Base-by-base conservation (phyloP, 805 yeast genomes). In the Wickerhamiella dianesei region DNA sequence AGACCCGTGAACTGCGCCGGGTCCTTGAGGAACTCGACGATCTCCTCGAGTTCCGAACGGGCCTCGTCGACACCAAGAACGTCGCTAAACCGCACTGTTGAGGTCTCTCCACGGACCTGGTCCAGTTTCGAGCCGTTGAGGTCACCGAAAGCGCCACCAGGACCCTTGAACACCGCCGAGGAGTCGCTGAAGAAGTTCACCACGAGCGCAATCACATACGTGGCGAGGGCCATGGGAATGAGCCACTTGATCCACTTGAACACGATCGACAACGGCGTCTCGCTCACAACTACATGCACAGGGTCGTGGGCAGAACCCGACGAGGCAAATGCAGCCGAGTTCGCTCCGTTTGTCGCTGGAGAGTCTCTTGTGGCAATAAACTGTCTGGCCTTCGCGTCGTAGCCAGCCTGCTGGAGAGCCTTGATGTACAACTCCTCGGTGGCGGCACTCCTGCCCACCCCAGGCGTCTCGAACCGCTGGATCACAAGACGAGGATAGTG, bases 21-120 rank as follows among this genome's bases (percentile, higher is more conserved):
- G 63, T 92, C 97, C 61, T 87, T 87, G 59, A 92, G 74, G 60
- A 92, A 92, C 50, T 89, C 96, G n/a, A 92, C 99, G 58, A 94
- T 84, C 65, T 92, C 99, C 65, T 92, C 96, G 53, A 92, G 73
- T 67, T 92, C 98, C 5, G 94, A 85, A 59, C 96, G 79, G 3
- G 99, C 98, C 69, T 92, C 99, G 65, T 94, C 99, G 51, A 89
- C 94, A 48, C 99, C 99, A 59, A 88, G 81, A 35, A 94, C 97
- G 63, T 92, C 99, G 41, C 79, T 76, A 64, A 92, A 92, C 61
- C 79, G 80, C 37, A 88, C 96, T 37, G 82, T 82, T 4, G 89
- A 82, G 62, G 85, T 76, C 45, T 84, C 87, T 56, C 87, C 95
- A 40, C 85, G 81, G 60, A 83, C 82, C 54, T 83, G 92, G 36